These are phyloP conservation scores for Toxicodendron radicans DNA, from an alignment of 345 rosid species.

Conservation along the genomic window DNA sequence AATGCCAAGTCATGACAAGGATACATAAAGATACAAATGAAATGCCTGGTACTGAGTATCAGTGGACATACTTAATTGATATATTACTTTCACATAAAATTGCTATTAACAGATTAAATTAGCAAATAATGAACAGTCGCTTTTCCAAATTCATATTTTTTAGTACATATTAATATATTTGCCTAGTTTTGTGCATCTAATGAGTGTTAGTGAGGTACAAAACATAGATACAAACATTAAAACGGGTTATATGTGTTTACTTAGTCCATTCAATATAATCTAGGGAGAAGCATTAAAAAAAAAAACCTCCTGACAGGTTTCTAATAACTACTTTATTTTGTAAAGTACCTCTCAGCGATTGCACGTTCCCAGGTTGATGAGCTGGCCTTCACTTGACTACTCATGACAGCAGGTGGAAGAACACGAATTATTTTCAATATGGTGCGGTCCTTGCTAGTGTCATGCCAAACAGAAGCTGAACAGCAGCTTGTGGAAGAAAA, in stretches of 20 bases:
- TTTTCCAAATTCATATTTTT: neutral
- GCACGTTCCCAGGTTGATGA: conserved; percentile 96
- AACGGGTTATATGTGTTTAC: neutral
- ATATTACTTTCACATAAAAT: neutral
- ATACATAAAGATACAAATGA: neutral
- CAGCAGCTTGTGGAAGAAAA: conserved; percentile 99
- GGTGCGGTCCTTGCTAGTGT: conserved; percentile 74
- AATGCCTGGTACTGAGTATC: neutral
- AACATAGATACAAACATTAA: neutral
- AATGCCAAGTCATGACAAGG: neutral
- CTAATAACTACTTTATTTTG: neutral
- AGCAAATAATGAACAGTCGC: neutral
- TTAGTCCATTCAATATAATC: neutral
- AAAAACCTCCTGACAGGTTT: neutral
- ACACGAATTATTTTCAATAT: conserved; percentile 90
- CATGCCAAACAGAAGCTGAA: conserved; percentile 99
- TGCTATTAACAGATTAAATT: neutral
- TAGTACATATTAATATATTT: neutral
- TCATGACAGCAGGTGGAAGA: conserved; percentile 89
- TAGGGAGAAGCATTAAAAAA: neutral
- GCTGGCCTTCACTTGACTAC: conserved; percentile 72
- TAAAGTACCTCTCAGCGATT: conserved; percentile 90
- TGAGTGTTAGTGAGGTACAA: neutral
- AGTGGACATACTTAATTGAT: neutral
- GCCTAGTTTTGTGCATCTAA: neutral